These are phyloP conservation scores for Fraxinus paxiana DNA, from an alignment of 305 asterid genomes.

Conservation along the genomic window DNA sequence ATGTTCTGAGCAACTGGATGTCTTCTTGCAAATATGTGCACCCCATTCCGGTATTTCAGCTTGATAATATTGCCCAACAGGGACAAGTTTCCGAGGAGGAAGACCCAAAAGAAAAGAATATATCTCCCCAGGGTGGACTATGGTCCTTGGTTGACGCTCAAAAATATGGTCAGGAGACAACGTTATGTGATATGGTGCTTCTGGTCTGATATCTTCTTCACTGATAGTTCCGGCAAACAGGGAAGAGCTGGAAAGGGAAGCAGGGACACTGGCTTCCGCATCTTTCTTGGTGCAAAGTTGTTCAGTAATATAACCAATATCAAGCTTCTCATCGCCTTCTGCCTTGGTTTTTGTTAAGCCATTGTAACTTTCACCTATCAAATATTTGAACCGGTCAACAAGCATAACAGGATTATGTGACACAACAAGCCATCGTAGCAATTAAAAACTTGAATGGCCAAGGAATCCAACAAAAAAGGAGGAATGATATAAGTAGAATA, in stretches of 20 bases:
- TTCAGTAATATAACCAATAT: not conserved
- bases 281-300: not conserved
- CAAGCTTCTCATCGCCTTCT: slow-evolving; percentile 15
- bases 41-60: slow-evolving; percentile 61
- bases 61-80: slow-evolving; percentile 58
- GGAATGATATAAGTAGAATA: not conserved
- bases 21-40: not conserved
- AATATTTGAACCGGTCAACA: not conserved
- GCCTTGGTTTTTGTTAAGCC: not conserved
- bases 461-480: not conserved
- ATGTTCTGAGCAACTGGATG: slow-evolving; percentile 19
- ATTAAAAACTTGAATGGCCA: not conserved
- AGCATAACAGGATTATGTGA: not conserved
- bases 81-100: slow-evolving; percentile 52
- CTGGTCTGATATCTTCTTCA: slow-evolving; percentile 33
- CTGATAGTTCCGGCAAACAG: slow-evolving; percentile 32
- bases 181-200: slow-evolving; percentile 25
- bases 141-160: slow-evolving; percentile 24
- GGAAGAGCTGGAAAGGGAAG: slow-evolving; percentile 33
- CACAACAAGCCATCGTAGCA: not conserved
- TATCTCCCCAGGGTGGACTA: slow-evolving; percentile 30
- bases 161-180: slow-evolving; percentile 30
- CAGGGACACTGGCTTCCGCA: slow-evolving; percentile 8
- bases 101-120: slow-evolving; percentile 36
- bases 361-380: slow-evolving; percentile 9